Evolutionary conservation across 1,284 basidiomycete species (phyloP).

Genomic region (Pseudomicrostroma phylloplanum): DNA sequence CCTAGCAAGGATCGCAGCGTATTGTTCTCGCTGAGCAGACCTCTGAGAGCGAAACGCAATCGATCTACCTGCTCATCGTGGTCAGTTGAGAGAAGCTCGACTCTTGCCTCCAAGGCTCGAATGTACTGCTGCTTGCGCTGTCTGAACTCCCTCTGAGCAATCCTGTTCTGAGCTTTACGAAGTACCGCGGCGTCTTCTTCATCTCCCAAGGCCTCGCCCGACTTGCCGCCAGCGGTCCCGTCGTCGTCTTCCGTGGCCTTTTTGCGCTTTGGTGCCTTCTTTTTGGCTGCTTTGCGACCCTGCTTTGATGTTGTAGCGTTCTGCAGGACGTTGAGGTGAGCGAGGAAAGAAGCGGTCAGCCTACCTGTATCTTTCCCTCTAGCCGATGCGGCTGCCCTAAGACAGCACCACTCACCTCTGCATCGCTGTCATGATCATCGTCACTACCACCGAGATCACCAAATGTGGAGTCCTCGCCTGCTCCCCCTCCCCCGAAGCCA

Average conservation of each 20-base stretch:
- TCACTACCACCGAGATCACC: not conserved
- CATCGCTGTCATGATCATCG: slow-evolving; percentile 17
- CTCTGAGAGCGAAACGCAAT: slow-evolving; percentile 29
- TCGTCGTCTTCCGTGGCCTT: slow-evolving; percentile 10
- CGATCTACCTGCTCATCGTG: slow-evolving; percentile 43
- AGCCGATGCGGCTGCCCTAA: too few relatives aligned
- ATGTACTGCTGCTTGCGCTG: slow-evolving; percentile 36
- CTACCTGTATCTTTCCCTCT: too few relatives aligned
- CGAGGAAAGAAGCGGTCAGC: too few relatives aligned
- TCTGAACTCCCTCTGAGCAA: slow-evolving; percentile 43
- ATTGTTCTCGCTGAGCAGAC: slow-evolving; percentile 40
- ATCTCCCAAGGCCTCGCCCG: not conserved
- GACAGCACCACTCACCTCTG: slow-evolving; percentile 12
- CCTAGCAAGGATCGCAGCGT: slow-evolving; percentile 29
- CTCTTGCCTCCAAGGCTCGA: slow-evolving; percentile 34
- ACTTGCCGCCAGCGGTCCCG: slow-evolving; percentile 13
- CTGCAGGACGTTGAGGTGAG: not conserved
- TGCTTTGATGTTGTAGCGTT: not conserved
- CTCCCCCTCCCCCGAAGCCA: slow-evolving; percentile 8
- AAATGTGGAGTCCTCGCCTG: not conserved
- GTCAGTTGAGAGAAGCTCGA: slow-evolving; percentile 40
- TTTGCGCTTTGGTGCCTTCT: not conserved
- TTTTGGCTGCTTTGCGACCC: not conserved
- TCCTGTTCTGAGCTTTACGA: slow-evolving; percentile 39
- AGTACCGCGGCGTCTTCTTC: slow-evolving; percentile 18